Base-by-base conservation (phyloP, 306 rosid genomes). In the Acmispon strigosus region DNA sequence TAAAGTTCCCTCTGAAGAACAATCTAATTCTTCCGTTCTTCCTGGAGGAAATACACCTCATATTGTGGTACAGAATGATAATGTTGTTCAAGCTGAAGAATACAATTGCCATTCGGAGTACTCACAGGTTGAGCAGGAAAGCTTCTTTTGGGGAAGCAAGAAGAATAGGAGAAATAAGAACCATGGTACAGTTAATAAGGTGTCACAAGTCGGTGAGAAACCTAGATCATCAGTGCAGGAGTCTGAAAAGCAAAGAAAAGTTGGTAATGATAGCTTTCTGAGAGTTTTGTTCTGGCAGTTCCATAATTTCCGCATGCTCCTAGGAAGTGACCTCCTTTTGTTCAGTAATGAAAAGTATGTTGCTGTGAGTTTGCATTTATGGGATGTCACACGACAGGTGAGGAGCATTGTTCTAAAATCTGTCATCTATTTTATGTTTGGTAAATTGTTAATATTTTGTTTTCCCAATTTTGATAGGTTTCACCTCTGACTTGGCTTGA, bases 401-500 rank as follows among this genome's bases (percentile, higher is more conserved):
- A 53, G 78, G 69, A 44, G 16, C 70, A 50, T 53, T 56, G 20
- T 78, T 48, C 80, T 75, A 54, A 27, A 78, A 14, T 52, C 15
- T 19, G 45, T 54, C 45, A 24, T 41, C 27, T 54, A 67, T 6
- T 58, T 71, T 17, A 12, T 62, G 68, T 71, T 59, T 39, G 52
- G 43, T 41, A 22, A 61, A 63, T 59, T 61, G 70, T 76, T 76
- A 57, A 69, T 65, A 12, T 76, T 62, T 10, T 66, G 59, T 63
- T 59, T 57, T 45, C 62, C 41, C 50, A 27, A 43, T 75, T 45
- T 74, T 80, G 56, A 34, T 75, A 93, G 98, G 95, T 93, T 76
- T 88, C 96, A 22, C 92, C 98, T 58, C 80, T 90, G 80, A 90
- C 89, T 54, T 93, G 98, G 98, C 97, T 93, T 82, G 98, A 93